Percentiles rank a stretch among this genome's conserved stretches.
Conservation (phyloP, 495 filamentous ascomycete species). For the Penicillium soppii region DNA sequence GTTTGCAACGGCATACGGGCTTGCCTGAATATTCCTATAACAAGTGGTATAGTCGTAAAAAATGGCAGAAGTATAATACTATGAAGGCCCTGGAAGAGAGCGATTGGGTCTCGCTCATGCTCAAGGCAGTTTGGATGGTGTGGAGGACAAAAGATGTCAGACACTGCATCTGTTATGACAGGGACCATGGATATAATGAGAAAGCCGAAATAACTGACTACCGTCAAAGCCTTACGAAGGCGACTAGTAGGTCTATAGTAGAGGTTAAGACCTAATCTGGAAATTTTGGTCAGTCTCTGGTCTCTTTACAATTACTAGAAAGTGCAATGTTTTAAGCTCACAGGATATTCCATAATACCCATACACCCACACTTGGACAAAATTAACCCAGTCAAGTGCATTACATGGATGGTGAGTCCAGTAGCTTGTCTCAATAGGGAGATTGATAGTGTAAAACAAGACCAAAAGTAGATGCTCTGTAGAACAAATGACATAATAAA, state of each 20-base stretch:
- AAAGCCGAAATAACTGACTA: not conserved
- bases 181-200: not conserved
- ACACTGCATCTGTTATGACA: not conserved
- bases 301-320: not conserved
- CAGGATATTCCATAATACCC: not conserved
- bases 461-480: not conserved
- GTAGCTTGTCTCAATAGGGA: not conserved
- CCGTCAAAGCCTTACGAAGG: not conserved
- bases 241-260: not conserved
- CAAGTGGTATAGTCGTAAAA: not conserved
- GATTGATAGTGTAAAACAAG: not conserved
- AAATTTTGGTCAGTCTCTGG: not conserved
- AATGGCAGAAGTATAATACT: not conserved
- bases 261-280: not conserved
- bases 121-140: not conserved
- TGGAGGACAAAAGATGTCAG: not conserved
- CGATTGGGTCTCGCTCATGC: not conserved
- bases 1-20: not conserved
- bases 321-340: not conserved
- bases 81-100: not conserved
- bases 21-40: not conserved
- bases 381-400: slow-evolving; percentile 6
- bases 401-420: slow-evolving; percentile 4
- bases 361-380: slow-evolving; percentile 1
- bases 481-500: slow-evolving; percentile 16